Base-by-base conservation (phyloP, 768 basidiomycete species). In the Tylopilus cervinicoccineus region DNA sequence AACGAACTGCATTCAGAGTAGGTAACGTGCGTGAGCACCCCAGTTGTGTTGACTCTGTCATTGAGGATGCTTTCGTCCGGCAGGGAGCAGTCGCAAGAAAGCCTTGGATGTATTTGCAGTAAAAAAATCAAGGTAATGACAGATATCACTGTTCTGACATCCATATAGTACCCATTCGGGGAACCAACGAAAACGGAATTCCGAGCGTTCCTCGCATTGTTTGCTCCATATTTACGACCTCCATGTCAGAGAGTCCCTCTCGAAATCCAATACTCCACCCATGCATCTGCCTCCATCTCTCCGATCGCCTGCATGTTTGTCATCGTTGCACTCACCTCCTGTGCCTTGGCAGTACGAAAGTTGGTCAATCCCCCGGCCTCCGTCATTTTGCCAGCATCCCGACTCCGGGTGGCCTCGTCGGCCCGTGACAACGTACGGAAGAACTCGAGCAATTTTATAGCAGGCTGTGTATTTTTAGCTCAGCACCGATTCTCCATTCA, bases 371-470 rank as follows among this genome's bases (percentile, higher is more conserved):
- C 63, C 0, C 38, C 63, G 3, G 51, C 53, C 37, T 65, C 63
- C 7, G 47, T 46, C 4, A 20, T n/a, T n/a, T n/a, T 3, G n/a
- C 7, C 26, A 1, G 23, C 6, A 1, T 34, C 46, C 0, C 5
- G 2, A 0, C 10, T 13, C 16, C 52, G 50, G 5, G 38, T 24
- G 0, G 47, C 50, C 8, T 49, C 20, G 36, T 70, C 63, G 8
- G 53, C 58, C 0, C 31, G 38, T 6, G 58, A 45, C 45, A 67
- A 46, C 17, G 16, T 28, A 7, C 64, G 67, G 58, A 68, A 66
- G 47, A 66, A 71, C 34, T 63, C 63, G 17, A 71, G 54, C 1
- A 71, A 37, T 45, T 72, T 69, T 43, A 69, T 59, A 1, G 61
- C 70, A 17, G 71, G 71, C 70, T 70, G 19, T 10, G 8, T 4